A percentile compares a stretch with the other conserved stretches of the same genome.
Conservation (phyloP, 1,139 yeast genomes). For the Meyerozyma smithsonii region DNA sequence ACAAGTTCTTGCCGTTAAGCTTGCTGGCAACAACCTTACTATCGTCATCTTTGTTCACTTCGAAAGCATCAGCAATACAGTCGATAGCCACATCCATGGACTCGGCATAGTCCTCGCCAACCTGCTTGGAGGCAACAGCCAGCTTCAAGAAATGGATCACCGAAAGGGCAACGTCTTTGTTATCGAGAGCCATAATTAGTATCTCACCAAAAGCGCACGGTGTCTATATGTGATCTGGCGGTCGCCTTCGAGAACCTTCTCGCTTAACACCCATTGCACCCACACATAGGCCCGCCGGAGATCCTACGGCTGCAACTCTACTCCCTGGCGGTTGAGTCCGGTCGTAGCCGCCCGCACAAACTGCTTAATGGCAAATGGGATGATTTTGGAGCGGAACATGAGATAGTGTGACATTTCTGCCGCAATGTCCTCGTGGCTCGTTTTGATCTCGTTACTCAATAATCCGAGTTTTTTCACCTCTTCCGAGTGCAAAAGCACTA, state of each 20-base stretch:
- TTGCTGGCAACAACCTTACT: constrained; percentile 26
- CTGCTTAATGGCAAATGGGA: constrained; percentile 29
- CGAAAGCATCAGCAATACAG: constrained; percentile 86
- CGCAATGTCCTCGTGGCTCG: constrained; percentile 56
- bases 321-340: background rate
- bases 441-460: constrained; percentile 34
- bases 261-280: background rate
- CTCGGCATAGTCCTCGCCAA: constrained; percentile 77
- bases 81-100: constrained; percentile 95
- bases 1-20: constrained; percentile 48
- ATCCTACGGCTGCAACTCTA: background rate
- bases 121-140: constrained; percentile 56
- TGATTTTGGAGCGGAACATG: constrained; percentile 41
- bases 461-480: constrained; percentile 29
- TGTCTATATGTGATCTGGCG: background rate
- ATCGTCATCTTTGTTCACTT: constrained; percentile 50
- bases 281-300: background rate
- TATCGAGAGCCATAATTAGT: constrained; percentile 26
- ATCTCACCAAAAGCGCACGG: background rate
- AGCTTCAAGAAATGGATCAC: constrained; percentile 67
- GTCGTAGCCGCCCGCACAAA: background rate
- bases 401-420: constrained; percentile 57
- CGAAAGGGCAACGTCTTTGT: constrained; percentile 70
- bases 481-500: constrained; percentile 28
- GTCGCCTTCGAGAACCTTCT: constrained; percentile 1